phyloP scores from a whole-genome alignment of 2,329 filamentous ascomycete species.

The Pseudocercospora fijiensis region DNA sequence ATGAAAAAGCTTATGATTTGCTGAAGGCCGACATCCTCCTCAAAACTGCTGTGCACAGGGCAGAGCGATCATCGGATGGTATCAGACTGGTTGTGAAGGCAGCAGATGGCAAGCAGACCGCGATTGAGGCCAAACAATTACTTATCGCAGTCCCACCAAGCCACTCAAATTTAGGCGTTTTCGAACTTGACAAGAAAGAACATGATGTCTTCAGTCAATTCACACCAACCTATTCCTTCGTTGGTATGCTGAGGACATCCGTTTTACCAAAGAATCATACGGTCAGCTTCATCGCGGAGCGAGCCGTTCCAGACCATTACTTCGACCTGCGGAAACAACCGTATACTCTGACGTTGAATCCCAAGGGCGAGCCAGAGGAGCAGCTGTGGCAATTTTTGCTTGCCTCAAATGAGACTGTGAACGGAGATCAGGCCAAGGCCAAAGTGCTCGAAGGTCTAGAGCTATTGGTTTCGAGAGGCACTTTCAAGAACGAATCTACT shows the following conservation, averaged over 20 bases:
- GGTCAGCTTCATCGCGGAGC: neutral
- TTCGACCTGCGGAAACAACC: slow-evolving; percentile 6
- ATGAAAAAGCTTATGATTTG: slow-evolving; percentile 7
- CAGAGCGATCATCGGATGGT: neutral
- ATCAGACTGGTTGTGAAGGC: neutral
- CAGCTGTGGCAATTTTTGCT: neutral
- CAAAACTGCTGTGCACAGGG: neutral
- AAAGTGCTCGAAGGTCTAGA: slow-evolving; percentile 2
- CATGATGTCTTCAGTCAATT: slow-evolving; percentile 2
- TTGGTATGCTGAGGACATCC: slow-evolving; percentile 5
- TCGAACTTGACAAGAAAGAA: slow-evolving; percentile 9
- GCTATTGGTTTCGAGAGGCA: neutral
- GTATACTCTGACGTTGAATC: slow-evolving; percentile 1
- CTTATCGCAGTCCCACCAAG: slow-evolving; percentile 10
- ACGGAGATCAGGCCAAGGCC: slow-evolving; percentile 5
- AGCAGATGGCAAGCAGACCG: neutral
- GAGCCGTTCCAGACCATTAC: slow-evolving; percentile 10
- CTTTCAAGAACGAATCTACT: neutral
- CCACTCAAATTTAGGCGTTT: slow-evolving; percentile 2
- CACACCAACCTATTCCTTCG: neutral
- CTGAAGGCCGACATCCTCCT: slow-evolving; percentile 3
- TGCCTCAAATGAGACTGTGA: slow-evolving; percentile 3
- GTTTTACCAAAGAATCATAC: slow-evolving; percentile 11
- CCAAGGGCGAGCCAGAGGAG: neutral
- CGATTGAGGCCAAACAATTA: slow-evolving; percentile 12